Conservation (phyloP, 495 filamentous ascomycete genomes). For the Podospora fimiseda region DNA sequence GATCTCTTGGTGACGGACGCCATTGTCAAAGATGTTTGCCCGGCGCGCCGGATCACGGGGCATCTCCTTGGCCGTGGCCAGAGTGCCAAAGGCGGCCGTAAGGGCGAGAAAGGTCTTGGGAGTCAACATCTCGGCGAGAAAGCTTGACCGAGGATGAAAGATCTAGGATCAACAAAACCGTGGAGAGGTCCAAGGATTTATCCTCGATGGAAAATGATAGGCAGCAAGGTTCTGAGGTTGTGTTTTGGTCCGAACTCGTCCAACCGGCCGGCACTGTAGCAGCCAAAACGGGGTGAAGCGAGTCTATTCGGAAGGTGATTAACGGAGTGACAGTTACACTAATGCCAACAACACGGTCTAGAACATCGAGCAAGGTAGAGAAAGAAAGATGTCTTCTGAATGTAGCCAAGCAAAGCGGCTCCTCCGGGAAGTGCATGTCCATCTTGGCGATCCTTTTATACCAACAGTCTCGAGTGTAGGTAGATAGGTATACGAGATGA, state of each 20-base stretch:
- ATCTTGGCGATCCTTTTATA: slow-evolving; percentile 7
- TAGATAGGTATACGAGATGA: background rate
- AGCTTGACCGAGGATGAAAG: too few relatives aligned
- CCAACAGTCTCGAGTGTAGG: background rate
- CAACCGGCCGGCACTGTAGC: background rate
- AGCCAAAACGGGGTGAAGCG: background rate
- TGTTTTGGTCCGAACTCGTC: too few relatives aligned
- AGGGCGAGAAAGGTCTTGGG: slow-evolving; percentile 14
- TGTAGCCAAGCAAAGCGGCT: background rate
- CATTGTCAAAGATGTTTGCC: slow-evolving; percentile 37
- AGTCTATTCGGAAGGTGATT: background rate
- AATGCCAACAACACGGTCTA: background rate
- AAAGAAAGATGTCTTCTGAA: background rate
- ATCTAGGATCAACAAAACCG: too few relatives aligned
- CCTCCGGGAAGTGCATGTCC: background rate
- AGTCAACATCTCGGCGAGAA: slow-evolving; percentile 5
- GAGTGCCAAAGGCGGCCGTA: slow-evolving; percentile 30
- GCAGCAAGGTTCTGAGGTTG: too few relatives aligned
- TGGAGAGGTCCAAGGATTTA: too few relatives aligned
- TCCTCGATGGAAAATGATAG: background rate
- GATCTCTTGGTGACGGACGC: slow-evolving; percentile 40
- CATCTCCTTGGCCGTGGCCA: slow-evolving; percentile 28
- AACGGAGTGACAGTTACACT: background rate
- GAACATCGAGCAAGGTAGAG: background rate
- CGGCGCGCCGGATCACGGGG: slow-evolving; percentile 22